Conservation (phyloP, 1,284 basidiomycete species). For the Ganoderma sinense region DNA sequence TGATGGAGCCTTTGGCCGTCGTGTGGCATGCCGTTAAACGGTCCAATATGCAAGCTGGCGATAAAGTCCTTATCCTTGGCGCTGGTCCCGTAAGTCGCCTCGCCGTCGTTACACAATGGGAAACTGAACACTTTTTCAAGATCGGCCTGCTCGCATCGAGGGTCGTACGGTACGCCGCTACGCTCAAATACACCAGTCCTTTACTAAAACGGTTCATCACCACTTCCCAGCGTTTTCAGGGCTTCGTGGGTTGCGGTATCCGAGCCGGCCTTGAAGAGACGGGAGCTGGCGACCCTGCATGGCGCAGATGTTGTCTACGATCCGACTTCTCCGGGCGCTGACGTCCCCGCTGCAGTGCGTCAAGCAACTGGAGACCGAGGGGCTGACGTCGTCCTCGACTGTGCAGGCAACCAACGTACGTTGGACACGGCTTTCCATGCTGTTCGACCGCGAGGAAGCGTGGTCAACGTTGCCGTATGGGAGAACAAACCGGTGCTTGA, state of each 20-base stretch:
- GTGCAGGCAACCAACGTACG: slow-evolving; percentile 40
- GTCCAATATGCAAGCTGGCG: slow-evolving; percentile 36
- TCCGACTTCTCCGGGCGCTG: slow-evolving; percentile 20
- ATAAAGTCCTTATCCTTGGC: slow-evolving; percentile 41
- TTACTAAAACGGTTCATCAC: not conserved
- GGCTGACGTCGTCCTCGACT: slow-evolving; percentile 43
- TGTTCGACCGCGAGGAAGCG: slow-evolving; percentile 37
- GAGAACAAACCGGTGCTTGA: slow-evolving; percentile 34
- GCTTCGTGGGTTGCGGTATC: slow-evolving; percentile 40
- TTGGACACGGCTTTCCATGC: slow-evolving; percentile 37
- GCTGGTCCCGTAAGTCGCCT: slow-evolving; percentile 38
- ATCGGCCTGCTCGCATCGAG: slow-evolving; percentile 21
- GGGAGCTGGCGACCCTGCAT: slow-evolving; percentile 35
- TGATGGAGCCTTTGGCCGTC: slow-evolving; percentile 44
- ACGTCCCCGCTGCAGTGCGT: slow-evolving; percentile 32
- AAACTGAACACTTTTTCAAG: slow-evolving; percentile 1
- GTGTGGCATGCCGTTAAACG: slow-evolving; percentile 36
- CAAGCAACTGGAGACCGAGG: slow-evolving; percentile 37
- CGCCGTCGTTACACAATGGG: not conserved
- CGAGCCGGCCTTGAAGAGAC: slow-evolving; percentile 39
- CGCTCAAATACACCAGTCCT: not conserved
- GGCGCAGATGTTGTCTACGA: slow-evolving; percentile 39
- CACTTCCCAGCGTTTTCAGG: slow-evolving; percentile 20
- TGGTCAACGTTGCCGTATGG: slow-evolving; percentile 44
- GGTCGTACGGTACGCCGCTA: slow-evolving; percentile 18